A percentile compares a stretch with the other conserved stretches of the same genome.
Evolutionary conservation across 441 rosid genomes (phyloP).

Genomic region (Lagerstroemia fauriei): DNA sequence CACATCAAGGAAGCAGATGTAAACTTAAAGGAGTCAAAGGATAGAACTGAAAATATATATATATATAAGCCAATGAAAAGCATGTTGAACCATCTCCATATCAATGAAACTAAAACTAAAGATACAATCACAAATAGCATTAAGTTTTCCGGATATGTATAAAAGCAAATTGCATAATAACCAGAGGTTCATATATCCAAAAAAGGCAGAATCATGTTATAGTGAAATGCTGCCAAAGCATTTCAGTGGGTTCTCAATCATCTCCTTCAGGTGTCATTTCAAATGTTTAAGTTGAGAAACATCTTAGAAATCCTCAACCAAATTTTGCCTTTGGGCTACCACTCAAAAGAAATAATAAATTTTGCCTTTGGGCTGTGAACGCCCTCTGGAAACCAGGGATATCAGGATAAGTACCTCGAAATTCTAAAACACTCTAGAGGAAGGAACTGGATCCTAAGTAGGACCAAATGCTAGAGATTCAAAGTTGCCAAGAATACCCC

Average conservation of each 20-base stretch:
- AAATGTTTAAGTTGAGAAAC: background rate
- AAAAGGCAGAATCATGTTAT: background rate
- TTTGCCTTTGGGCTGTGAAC: background rate
- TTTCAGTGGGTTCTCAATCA: background rate
- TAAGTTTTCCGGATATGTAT: background rate
- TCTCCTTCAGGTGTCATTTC: background rate
- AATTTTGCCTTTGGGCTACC: too few relatives aligned
- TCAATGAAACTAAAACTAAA: background rate
- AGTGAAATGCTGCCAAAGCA: background rate
- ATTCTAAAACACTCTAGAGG: background rate
- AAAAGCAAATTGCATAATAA: background rate
- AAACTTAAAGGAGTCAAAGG: background rate
- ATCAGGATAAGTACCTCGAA: background rate
- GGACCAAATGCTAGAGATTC: too few relatives aligned
- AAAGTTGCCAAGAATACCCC: too few relatives aligned
- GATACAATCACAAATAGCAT: background rate
- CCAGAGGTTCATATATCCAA: background rate
- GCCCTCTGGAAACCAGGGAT: background rate
- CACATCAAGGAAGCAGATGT: background rate
- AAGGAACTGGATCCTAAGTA: too few relatives aligned
- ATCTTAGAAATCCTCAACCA: background rate
- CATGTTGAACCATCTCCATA: background rate
- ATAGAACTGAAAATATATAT: too few relatives aligned
- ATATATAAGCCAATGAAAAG: background rate
- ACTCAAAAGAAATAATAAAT: too few relatives aligned